Conservation (phyloP, 2,329 filamentous ascomycete genomes). For the Trichophyton simii region DNA sequence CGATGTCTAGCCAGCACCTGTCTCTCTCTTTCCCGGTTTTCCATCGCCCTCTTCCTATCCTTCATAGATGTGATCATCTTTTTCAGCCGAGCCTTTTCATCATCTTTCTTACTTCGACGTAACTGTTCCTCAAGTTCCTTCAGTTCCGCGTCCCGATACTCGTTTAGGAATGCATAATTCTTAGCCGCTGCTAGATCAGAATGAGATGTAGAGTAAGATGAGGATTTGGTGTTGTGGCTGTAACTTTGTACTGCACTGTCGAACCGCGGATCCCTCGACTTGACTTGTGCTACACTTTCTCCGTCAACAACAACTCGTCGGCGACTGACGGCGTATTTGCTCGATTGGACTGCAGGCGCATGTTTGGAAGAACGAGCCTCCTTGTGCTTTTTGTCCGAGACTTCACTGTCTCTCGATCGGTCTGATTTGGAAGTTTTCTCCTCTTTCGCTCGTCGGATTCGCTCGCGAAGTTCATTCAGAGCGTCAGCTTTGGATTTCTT, state of each 20-base stretch:
- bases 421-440: conserved; percentile 26
- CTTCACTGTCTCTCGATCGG: conserved; percentile 21
- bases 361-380: conserved; percentile 54
- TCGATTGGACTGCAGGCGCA: conserved; percentile 70
- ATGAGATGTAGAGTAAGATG: conserved; percentile 37
- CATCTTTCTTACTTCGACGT: conserved; percentile 52
- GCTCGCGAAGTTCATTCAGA: conserved; percentile 28
- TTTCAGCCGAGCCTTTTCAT: conserved; percentile 57
- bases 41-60: conserved; percentile 58
- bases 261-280: conserved; percentile 78
- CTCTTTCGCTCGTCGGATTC: conserved; percentile 32
- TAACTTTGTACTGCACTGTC: conserved; percentile 46
- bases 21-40: conserved; percentile 56
- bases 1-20: conserved; percentile 63
- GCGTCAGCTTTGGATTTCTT: conserved; percentile 8
- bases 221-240: conserved; percentile 16
- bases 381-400: conserved; percentile 23
- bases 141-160: conserved; percentile 78
- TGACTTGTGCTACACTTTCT: conserved; percentile 36
- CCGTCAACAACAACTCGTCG: conserved; percentile 58
- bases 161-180: conserved; percentile 77
- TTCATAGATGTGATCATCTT: conserved; percentile 65
- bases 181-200: conserved; percentile 37
- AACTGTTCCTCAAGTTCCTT: conserved; percentile 56
- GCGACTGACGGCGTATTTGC: conserved; percentile 71